phyloP scores from a whole-genome alignment of 768 basidiomycete species.

The Favolaschia claudopus region DNA sequence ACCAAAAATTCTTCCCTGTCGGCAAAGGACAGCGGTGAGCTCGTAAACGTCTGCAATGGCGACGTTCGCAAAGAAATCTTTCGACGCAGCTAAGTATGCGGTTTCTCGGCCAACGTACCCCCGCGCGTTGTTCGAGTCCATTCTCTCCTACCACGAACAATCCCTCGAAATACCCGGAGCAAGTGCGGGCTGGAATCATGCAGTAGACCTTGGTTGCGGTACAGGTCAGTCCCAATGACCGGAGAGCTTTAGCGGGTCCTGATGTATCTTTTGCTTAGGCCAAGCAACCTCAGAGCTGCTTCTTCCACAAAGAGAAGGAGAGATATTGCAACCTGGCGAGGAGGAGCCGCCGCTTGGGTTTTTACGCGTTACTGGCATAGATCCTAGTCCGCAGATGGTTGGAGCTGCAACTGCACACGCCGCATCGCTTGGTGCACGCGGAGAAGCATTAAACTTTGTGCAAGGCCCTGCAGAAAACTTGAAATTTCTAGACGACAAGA shows the following conservation, averaged over 20 bases:
- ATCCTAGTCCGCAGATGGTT: constrained; percentile 80
- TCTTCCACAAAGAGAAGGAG: not conserved
- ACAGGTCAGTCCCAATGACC: constrained; percentile 64
- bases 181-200: constrained; percentile 55
- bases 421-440: constrained; percentile 6
- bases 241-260: not conserved
- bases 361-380: constrained; percentile 70
- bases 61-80: constrained; percentile 75
- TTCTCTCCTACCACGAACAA: constrained; percentile 64
- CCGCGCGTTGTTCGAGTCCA: constrained; percentile 62
- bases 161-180: constrained; percentile 7
- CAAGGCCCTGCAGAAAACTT: constrained; percentile 64
- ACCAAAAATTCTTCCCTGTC: not conserved
- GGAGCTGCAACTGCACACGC: constrained; percentile 48
- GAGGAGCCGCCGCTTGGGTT: constrained; percentile 58
- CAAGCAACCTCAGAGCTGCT: constrained; percentile 23
- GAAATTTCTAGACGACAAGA: constrained; percentile 51
- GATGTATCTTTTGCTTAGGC: not conserved
- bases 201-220: constrained; percentile 84
- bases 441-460: constrained; percentile 36
- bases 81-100: constrained; percentile 74
- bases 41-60: constrained; percentile 56
- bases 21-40: not conserved
- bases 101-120: constrained; percentile 80
- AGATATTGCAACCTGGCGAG: constrained; percentile 50